Conservation (phyloP, 805 yeast species). For the Wickerhamiella kazuoi region DNA sequence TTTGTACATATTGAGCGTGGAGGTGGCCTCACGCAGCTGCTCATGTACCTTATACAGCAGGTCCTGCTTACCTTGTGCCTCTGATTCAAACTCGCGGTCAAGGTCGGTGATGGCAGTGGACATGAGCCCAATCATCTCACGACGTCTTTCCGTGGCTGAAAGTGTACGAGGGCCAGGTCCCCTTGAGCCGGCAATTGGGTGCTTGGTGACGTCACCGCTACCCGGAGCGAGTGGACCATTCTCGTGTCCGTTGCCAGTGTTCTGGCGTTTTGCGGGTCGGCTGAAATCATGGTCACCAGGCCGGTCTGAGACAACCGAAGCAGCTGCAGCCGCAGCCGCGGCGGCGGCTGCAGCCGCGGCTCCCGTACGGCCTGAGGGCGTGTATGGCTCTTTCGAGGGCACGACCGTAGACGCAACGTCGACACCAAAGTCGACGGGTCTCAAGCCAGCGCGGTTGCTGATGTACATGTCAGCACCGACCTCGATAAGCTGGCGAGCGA, state of each 20-base stretch:
- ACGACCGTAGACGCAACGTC: slow-evolving; percentile 9
- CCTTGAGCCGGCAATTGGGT: not conserved
- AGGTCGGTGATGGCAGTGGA: slow-evolving; percentile 32
- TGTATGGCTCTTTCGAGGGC: not conserved
- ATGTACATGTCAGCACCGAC: slow-evolving; percentile 74
- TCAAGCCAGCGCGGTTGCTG: slow-evolving; percentile 69
- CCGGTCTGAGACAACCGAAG: not conserved
- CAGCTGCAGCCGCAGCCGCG: not conserved
- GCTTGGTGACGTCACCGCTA: not conserved
- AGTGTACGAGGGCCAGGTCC: slow-evolving; percentile 1
- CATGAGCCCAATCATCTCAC: slow-evolving; percentile 34
- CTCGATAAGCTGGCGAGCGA: slow-evolving; percentile 65
- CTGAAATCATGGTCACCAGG: not conserved
- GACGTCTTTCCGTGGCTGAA: slow-evolving; percentile 17
- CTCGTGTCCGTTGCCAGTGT: not conserved
- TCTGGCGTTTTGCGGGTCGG: not conserved
- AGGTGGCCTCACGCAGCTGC: slow-evolving; percentile 40
- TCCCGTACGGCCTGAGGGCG: not conserved
- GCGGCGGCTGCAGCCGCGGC: not conserved
- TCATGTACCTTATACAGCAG: slow-evolving; percentile 36
- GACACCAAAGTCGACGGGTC: slow-evolving; percentile 75
- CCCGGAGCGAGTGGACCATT: not conserved
- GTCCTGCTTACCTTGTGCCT: slow-evolving; percentile 34
- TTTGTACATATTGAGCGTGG: slow-evolving; percentile 20
- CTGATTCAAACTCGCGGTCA: slow-evolving; percentile 42